Percentiles rank a stretch among this genome's conserved stretches.
Evolutionary conservation across 148 eudicot species (phyloP).

Genomic region (Rhododendron kiyosumense): DNA sequence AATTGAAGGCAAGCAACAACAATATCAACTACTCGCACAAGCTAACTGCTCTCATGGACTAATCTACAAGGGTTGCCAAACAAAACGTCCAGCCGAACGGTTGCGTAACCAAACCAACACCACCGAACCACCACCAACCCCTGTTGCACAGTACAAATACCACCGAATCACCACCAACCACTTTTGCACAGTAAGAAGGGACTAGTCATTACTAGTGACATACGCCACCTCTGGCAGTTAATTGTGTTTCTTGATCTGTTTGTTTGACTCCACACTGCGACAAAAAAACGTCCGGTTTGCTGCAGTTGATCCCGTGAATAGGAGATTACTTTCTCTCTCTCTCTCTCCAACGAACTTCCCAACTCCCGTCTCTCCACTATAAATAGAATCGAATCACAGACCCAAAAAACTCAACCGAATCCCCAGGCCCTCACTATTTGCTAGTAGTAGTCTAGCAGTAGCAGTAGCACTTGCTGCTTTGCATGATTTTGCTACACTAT

Average conservation of each 20-base stretch:
- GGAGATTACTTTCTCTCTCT: constrained; percentile 29
- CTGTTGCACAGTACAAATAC: background rate
- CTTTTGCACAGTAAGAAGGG: background rate
- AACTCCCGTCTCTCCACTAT: background rate
- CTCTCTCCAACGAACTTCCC: constrained; percentile 14
- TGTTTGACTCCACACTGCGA: background rate
- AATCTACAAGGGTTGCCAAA: too few relatives aligned
- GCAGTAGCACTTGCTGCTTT: background rate
- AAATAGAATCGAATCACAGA: background rate
- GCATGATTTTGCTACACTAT: background rate
- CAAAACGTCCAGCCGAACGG: too few relatives aligned
- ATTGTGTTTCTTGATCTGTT: background rate
- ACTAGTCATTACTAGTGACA: background rate
- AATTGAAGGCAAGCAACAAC: too few relatives aligned
- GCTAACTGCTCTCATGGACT: too few relatives aligned
- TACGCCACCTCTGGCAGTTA: background rate
- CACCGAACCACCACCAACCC: background rate
- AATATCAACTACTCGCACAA: too few relatives aligned
- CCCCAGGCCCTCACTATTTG: background rate
- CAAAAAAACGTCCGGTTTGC: constrained; percentile 11
- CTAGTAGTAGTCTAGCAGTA: background rate
- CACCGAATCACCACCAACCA: background rate
- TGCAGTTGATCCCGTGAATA: constrained; percentile 60
- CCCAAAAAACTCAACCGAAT: background rate
- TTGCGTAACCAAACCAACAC: too few relatives aligned